Evolutionary conservation across 352 stramenopile genomes (phyloP), one percentile per base, ranked within the genome.

Genomic region (Globisporangium irregulare): DNA sequence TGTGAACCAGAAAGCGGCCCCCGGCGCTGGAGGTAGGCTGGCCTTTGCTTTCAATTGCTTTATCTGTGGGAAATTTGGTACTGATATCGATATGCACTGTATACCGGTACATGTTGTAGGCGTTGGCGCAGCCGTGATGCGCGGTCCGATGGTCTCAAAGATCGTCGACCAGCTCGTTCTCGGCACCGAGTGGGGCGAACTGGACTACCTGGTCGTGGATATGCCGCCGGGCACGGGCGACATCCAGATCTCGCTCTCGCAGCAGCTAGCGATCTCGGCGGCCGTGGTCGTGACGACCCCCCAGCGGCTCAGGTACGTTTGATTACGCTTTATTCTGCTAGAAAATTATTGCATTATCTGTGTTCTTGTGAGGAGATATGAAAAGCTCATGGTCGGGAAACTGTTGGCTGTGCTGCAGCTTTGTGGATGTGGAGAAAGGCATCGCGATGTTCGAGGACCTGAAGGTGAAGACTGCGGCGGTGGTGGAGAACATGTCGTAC

Each of bases 401-500:
- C 27, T 46, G 55, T 46, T 46, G 55, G 3, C 41, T 38, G 25
- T 62, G 34, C 20, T 64, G 50, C 58, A 97, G 91, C 73, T 99
- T 99, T 73, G 96, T 98, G 27, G 98, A 99, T 76, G 98, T 99
- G 12, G 97, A 99, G 59, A 98, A 99, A 72, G 98, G 98, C 61
- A 98, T 99, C 55, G 80, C 97, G 43, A 98, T 99, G 93, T 99
- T 99, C 74, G 89, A 99, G 55, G 93, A 97, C 36, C 85, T 99
- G 24, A 98, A 99, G 79, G 95, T 99, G 46, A 97, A 96, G 61
- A 98, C 94, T 8, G 78, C 98, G 6, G 97, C 97, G 14, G 89
- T 99, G 14, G 98, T 99, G 5, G 97, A 99, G 71, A 99, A 99
- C 78, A 99, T 99, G 97, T 92, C 97, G 22, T 99, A 98, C 68